These are phyloP conservation scores for Filosporella fistucella DNA, from an alignment of 495 filamentous ascomycete species.

Conservation along the genomic window DNA sequence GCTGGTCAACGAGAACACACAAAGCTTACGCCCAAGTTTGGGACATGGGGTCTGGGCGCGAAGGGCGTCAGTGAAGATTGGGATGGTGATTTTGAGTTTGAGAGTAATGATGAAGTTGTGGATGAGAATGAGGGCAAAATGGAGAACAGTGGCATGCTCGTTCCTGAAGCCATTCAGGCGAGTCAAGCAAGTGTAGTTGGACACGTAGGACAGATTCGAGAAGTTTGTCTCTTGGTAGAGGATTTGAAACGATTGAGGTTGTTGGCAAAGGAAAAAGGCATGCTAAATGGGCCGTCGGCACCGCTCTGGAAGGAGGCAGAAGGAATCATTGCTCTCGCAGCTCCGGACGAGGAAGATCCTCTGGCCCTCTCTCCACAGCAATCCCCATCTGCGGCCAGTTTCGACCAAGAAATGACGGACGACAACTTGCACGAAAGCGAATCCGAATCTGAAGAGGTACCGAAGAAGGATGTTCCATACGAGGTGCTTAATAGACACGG, in stretches of 20 bases:
- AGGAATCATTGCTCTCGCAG: slow-evolving; percentile 80
- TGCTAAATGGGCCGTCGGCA: slow-evolving; percentile 57
- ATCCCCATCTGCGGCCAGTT: slow-evolving; percentile 23
- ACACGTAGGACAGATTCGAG: slow-evolving; percentile 81
- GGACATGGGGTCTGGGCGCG: slow-evolving; percentile 80
- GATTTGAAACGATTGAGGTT: slow-evolving; percentile 67
- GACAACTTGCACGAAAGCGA: slow-evolving; percentile 37
- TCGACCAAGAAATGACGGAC: slow-evolving; percentile 15
- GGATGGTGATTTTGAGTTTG: slow-evolving; percentile 29
- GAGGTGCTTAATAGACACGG: slow-evolving; percentile 32
- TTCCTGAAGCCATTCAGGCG: slow-evolving; percentile 78
- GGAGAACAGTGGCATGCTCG: slow-evolving; percentile 57
- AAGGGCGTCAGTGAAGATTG: slow-evolving; percentile 50
- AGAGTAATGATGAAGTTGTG: slow-evolving; percentile 44
- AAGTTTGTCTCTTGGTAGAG: slow-evolving; percentile 77
- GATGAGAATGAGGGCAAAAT: slow-evolving; percentile 28
- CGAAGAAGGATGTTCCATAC: slow-evolving; percentile 29
- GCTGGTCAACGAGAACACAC: slow-evolving; percentile 47
- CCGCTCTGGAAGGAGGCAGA: slow-evolving; percentile 82
- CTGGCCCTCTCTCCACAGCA: slow-evolving; percentile 26
- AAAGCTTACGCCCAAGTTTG: slow-evolving; percentile 71
- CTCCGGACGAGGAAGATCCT: slow-evolving; percentile 77
- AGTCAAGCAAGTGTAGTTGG: slow-evolving; percentile 80
- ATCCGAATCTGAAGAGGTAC: slow-evolving; percentile 56
- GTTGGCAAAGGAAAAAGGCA: slow-evolving; percentile 58